Evolutionary conservation across 225 moss, liverwort and hornwort species (phyloP).

Genomic region (Pleurozium schreberi): DNA sequence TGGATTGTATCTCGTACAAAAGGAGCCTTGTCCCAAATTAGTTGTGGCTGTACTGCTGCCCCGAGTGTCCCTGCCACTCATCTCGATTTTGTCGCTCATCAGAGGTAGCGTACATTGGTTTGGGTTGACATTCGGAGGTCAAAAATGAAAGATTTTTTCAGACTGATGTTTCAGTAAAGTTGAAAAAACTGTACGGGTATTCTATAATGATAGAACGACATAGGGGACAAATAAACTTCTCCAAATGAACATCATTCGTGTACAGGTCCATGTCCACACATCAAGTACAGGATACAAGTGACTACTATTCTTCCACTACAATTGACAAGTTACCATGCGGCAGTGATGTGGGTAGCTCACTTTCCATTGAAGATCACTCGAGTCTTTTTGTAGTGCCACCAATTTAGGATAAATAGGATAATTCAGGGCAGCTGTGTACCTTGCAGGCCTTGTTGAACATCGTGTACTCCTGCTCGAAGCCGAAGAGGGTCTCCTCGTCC

Average conservation of each 20-base stretch:
- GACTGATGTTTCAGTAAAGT: neutral
- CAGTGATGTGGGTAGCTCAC: neutral
- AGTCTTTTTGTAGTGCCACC: neutral
- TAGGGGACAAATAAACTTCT: neutral
- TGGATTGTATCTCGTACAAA: neutral
- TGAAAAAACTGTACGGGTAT: too few relatives aligned
- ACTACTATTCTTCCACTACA: neutral
- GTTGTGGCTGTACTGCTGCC: neutral
- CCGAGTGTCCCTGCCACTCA: neutral
- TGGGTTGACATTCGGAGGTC: neutral
- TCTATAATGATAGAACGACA: neutral
- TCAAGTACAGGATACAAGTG: neutral
- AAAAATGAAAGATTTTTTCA: neutral
- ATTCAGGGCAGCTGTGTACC: neutral
- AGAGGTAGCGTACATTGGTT: neutral
- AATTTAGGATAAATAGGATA: neutral
- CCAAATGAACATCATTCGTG: neutral
- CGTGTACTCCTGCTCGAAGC: slow-evolving; percentile 96
- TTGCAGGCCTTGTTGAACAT: slow-evolving; percentile 80
- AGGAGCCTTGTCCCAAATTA: neutral
- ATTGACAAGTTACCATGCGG: neutral
- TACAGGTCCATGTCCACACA: neutral
- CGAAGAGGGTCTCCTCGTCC: slow-evolving; percentile 62
- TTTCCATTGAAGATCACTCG: neutral
- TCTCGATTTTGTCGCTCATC: neutral